These are phyloP conservation scores for Termitomyces sp. DNA, from an alignment of 768 basidiomycete genomes.

Conservation along the genomic window DNA sequence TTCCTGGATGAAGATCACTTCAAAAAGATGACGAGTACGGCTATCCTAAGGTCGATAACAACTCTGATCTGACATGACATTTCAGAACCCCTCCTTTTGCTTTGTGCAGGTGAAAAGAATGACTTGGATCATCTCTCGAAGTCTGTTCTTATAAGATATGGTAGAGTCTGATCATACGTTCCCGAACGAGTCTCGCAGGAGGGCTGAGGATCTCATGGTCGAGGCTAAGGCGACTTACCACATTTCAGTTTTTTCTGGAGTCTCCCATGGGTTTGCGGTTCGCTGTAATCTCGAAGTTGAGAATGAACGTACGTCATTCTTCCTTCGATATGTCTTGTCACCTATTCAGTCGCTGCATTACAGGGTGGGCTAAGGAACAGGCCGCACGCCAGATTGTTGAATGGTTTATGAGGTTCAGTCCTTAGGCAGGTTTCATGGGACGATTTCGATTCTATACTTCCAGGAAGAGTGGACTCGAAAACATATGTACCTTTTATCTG, in stretches of 20 bases:
- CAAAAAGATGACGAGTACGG: constrained; percentile 40
- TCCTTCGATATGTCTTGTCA: neutral
- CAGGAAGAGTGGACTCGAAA: neutral
- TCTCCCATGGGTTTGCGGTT: constrained; percentile 43
- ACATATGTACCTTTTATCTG: neutral
- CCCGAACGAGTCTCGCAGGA: constrained; percentile 43
- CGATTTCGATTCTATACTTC: neutral
- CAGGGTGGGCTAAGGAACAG: constrained; percentile 61
- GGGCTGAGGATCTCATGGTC: constrained; percentile 51
- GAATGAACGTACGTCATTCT: constrained; percentile 27
- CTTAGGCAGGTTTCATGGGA: neutral
- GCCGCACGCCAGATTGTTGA: constrained; percentile 42
- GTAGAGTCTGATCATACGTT: constrained; percentile 54
- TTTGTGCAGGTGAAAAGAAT: constrained; percentile 42
- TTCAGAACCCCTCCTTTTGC: constrained; percentile 47
- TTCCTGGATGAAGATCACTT: constrained; percentile 44
- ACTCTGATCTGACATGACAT: neutral
- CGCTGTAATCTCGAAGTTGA: constrained; percentile 39
- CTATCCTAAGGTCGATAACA: neutral
- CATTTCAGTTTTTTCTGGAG: constrained; percentile 52
- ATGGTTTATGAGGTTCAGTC: constrained; percentile 47
- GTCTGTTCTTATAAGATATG: neutral
- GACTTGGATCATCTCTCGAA: neutral
- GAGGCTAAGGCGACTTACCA: constrained; percentile 48
- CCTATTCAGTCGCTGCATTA: neutral